These are phyloP conservation scores for Avena atlantica DNA, from an alignment of 176 grass and related monocot species.

Conservation along the genomic window DNA sequence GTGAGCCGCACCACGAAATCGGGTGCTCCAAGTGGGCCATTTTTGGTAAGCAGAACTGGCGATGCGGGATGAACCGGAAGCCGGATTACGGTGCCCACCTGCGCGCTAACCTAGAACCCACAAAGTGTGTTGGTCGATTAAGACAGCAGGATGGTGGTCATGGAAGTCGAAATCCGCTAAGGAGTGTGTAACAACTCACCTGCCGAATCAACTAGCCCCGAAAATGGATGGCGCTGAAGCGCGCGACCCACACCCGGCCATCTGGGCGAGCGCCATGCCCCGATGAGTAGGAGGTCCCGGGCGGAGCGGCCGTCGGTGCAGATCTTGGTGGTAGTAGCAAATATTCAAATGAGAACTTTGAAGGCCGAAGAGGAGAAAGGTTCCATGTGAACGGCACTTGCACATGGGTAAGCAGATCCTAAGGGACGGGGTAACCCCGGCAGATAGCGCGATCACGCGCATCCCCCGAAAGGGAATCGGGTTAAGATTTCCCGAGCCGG, in stretches of 20 bases:
- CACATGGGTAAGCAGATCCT: conserved; percentile 76
- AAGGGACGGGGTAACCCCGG: conserved; percentile 58
- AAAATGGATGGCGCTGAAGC: conserved; percentile 10
- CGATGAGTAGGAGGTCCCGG: no score
- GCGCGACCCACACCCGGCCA: conserved; percentile 14
- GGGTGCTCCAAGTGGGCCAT: conserved; percentile 67
- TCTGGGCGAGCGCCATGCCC: no score
- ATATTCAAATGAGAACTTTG: conserved; percentile 77
- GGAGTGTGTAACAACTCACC: conserved; percentile 83
- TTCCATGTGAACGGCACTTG: conserved; percentile 75
- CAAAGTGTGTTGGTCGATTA: no score
- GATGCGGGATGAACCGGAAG: conserved; percentile 56
- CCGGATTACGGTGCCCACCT: conserved; percentile 41
- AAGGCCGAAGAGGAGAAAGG: conserved; percentile 75
- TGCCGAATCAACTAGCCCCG: conserved; percentile 83
- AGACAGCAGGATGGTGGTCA: no score
- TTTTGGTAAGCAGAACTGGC: conserved; percentile 73
- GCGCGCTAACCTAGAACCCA: conserved; percentile 56
- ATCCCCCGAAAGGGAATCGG: conserved; percentile 53
- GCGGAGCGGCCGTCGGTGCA: conserved; percentile 44
- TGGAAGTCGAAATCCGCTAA: conserved; percentile 77
- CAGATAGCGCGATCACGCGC: conserved; percentile 40
- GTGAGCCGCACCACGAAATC: conserved; percentile 44
- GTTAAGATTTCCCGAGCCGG: conserved; percentile 66
- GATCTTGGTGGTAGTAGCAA: conserved; percentile 71